Evolutionary conservation across 441 rosid genomes (phyloP), one percentile per base, ranked within the genome.

Genomic region (Raphanus hybrid): DNA sequence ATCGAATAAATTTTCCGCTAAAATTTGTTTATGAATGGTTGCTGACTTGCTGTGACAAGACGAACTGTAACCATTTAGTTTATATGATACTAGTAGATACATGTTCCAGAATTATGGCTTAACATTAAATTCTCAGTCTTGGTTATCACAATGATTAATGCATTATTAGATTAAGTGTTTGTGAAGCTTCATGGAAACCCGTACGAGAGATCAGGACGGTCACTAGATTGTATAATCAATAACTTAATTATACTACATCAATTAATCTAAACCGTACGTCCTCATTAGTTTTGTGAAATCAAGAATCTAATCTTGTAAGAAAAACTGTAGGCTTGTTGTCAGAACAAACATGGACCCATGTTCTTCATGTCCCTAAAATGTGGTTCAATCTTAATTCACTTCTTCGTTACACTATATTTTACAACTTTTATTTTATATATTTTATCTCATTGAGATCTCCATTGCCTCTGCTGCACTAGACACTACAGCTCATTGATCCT

Each of bases 401-500:
- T 71, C 81, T 66, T 71, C 78, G 84, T 84, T 74, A 35, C 73
- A 16, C 60, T 32, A 16, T 70, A 71, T 67, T 54, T 48, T 27
- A 75, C 20, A 34, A 26, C 1, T 12, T 41, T 18, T 0, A 41
- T 74, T 79, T 29, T 67, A 57, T 35, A 68, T 83, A 45, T 80
- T 69, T 62, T 11, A 65, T 52, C 10, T 75, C 60, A 48, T 59
- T 80, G 41, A 82, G 73, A 75, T 69, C 74, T 64, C 57, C 75
- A 64, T 41, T 87, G 91, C 85, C 84, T 29, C 84, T 78, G 55
- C 63, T 75, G 74, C 29, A 27, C 43, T 54, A 29, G 80, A 87
- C 93, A 91, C 69, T 70, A 80, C 92, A 86, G 89, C 89, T 84
- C 85, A 83, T 59, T 71, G 60, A 35, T 41, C 61, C 59, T 62